Base-by-base conservation (phyloP, 2,329 filamentous ascomycete species). In the Emergomyces pasteurianus region DNA sequence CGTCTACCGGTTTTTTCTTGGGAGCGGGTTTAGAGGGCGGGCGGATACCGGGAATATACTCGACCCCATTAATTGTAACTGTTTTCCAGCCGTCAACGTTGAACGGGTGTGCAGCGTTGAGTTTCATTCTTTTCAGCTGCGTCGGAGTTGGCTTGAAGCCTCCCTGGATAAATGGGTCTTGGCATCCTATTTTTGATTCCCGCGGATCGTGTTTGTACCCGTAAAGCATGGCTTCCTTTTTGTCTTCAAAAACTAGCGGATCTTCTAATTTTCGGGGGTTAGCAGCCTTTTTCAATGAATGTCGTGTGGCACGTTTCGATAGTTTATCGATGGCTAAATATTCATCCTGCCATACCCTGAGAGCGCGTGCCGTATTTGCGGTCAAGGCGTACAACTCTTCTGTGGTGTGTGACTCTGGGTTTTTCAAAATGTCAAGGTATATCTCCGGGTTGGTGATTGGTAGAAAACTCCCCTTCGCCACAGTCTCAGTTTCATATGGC, bases 171-270 rank as follows among this genome's bases (percentile, higher is more conserved):
- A 83, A 83, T 0, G 83, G 81, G 66, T 85, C 80, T 64, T 85
- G 83, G 59, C 72, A 74, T n/a, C 79, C 78, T 43, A 73, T 70
- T 59, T 75, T 74, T 42, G 68, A 65, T 42, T 72, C 70, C 65
- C 80, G 80, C 0, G 79, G 70, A 63, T 83, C 81, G 67, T 82
- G 82, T 40, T 76, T 77, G 68, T 85, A 86, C 60, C 81, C 81
- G 67, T 86, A 86, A 0, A 86, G 72, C 61, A 80, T 79, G 0
- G 83, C 79, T 71, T 86, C 83, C 65, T 84, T 84, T 70, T 80
- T 80, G 65, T 83, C 83, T 66, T 84, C 82, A 63, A 78, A 84
- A 2, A 82, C 68, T n/a, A 74, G 70, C 5, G 73, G 71, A 31
- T 78, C 67, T 12, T 81, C 78, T 23, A 79, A 75, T 63, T 82